Percentiles rank a stretch among this genome's conserved stretches.
Evolutionary conservation across 306 rosid species (phyloP).

Genomic region (Leucaena leucocephala): DNA sequence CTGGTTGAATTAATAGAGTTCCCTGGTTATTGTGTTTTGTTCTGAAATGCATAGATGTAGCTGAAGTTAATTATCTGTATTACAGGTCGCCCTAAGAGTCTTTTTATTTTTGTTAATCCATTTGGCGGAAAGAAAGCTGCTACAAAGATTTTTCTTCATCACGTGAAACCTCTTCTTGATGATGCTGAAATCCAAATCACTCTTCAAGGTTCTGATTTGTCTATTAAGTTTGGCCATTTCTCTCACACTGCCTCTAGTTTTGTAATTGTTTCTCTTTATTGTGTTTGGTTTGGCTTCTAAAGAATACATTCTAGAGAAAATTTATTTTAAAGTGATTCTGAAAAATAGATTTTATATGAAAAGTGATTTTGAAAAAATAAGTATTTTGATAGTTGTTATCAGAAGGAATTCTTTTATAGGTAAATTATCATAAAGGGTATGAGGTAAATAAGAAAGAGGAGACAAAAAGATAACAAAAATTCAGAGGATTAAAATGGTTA

Average conservation of each 20-base stretch:
- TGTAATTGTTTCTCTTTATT: neutral
- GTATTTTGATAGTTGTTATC: too few species aligned
- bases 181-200: conserved; percentile 72
- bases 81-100: conserved; percentile 82
- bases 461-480: too few species aligned
- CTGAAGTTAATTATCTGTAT: neutral
- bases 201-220: conserved; percentile 61
- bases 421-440: too few species aligned
- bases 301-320: too few species aligned
- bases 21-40: neutral
- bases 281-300: too few species aligned
- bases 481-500: too few species aligned
- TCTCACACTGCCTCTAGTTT: neutral
- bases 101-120: conserved; percentile 80
- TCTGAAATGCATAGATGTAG: neutral
- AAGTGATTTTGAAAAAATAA: too few species aligned
- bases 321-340: too few species aligned
- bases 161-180: conserved; percentile 69
- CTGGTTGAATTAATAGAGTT: conserved; percentile 9
- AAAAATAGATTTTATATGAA: too few species aligned
- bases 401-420: too few species aligned
- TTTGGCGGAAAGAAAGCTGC: conserved; percentile 78
- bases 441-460: too few species aligned
- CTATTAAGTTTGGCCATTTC: conserved; percentile 5
- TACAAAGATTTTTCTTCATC: conserved; percentile 46